A percentile compares a stretch with the other conserved stretches of the same genome.
These are phyloP conservation scores for Chamaenerion angustifolium DNA, from an alignment of 345 rosid genomes.

Conservation along the genomic window DNA sequence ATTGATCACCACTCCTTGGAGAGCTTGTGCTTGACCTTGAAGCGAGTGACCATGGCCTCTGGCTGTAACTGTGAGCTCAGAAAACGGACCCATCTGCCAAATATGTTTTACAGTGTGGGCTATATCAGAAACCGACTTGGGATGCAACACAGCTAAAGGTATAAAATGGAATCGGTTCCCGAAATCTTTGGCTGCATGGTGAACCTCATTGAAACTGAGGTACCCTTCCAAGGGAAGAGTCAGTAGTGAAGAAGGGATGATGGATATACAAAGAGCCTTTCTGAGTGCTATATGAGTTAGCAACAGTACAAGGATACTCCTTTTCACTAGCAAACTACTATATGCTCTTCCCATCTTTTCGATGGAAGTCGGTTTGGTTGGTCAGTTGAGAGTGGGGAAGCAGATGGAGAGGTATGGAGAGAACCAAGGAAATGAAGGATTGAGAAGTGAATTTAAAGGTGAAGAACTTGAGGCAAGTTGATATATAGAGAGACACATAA, in stretches of 20 bases:
- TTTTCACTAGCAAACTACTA: conserved; percentile 22
- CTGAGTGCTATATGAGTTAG: conserved; percentile 46
- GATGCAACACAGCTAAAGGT: conserved; percentile 72
- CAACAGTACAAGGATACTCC: conserved; percentile 45
- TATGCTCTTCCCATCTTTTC: conserved; percentile 26
- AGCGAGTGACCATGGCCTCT: conserved; percentile 90
- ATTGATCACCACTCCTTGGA: conserved; percentile 64
- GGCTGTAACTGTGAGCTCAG: conserved; percentile 73
- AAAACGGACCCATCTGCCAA: conserved; percentile 73
- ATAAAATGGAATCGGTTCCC: conserved; percentile 56
- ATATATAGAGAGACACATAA: conserved; percentile 14
- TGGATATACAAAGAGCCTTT: conserved; percentile 47
- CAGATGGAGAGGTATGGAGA: conserved; percentile 21
- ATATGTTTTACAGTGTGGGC: conserved; percentile 55
- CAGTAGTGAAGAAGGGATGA: conserved; percentile 43
- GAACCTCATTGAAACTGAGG: conserved; percentile 51
- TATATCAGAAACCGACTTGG: conserved; percentile 68
- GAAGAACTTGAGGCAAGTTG: too few species aligned
- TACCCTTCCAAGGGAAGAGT: conserved; percentile 54
- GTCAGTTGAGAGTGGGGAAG: conserved; percentile 4
- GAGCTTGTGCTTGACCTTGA: conserved; percentile 77
- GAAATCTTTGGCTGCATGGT: conserved; percentile 70
- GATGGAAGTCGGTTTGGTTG: neutral
- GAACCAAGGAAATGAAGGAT: conserved; percentile 21
- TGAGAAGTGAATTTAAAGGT: conserved; percentile 41